phyloP scores from a whole-genome alignment of 2,329 filamentous ascomycete species.

The Mycosphaerella arachidis region DNA sequence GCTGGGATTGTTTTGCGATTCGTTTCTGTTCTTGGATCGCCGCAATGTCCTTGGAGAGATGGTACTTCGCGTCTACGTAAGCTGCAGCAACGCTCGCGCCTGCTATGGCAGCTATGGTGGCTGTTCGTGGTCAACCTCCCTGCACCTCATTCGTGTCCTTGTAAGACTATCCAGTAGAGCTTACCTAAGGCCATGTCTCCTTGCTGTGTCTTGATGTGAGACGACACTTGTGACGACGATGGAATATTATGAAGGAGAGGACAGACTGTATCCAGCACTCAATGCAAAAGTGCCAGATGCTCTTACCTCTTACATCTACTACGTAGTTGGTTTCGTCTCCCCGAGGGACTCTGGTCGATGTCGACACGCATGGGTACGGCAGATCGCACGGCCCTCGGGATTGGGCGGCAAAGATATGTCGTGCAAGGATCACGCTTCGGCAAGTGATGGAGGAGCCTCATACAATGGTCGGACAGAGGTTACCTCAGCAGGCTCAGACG shows the following conservation, averaged over 20 bases:
- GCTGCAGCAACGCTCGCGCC: constrained; percentile 62
- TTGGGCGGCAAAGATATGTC: background rate
- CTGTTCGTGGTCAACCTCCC: background rate
- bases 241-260: background rate
- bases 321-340: no score
- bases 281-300: background rate
- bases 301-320: background rate
- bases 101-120: constrained; percentile 32
- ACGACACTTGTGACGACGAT: background rate
- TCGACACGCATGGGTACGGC: background rate
- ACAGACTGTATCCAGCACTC: background rate
- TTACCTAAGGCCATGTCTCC: constrained; percentile 2
- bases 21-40: constrained; percentile 11
- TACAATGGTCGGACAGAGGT: no score
- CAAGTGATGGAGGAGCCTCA: background rate
- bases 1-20: background rate
- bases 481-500: no score
- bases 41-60: constrained; percentile 64
- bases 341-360: background rate
- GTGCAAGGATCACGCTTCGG: background rate
- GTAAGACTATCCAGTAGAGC: background rate
- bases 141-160: background rate
- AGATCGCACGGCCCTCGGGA: background rate
- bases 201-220: background rate
- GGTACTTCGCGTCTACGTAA: constrained; percentile 70